Evolutionary conservation across 2,329 filamentous ascomycete genomes (phyloP).

Genomic region (Lachnellula suecica): DNA sequence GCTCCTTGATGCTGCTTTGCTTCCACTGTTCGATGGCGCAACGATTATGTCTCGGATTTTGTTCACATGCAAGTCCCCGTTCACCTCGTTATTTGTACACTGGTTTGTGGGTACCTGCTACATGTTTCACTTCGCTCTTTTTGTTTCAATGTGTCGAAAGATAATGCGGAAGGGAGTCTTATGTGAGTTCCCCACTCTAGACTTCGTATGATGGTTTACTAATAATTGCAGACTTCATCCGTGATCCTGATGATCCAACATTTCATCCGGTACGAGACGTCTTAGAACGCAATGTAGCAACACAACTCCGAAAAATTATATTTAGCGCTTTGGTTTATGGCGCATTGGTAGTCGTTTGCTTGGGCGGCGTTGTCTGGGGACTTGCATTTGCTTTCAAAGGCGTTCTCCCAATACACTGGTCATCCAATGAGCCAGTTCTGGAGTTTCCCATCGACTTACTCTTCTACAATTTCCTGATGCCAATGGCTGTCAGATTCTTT

Average conservation of each 20-base stretch:
- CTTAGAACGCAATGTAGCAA: conserved; percentile 86
- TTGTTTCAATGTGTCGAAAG: conserved; percentile 98
- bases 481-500: conserved; percentile 78
- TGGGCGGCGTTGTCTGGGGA: conserved; percentile 96
- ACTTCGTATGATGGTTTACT: conserved; percentile 27
- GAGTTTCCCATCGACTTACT: conserved; percentile 93
- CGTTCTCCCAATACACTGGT: conserved; percentile 90
- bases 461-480: conserved; percentile 97
- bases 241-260: conserved; percentile 95
- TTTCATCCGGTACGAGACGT: conserved; percentile 98
- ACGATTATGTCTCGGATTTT: conserved; percentile 74
- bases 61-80: conserved; percentile 76
- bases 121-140: conserved; percentile 99
- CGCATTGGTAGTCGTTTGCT: conserved; percentile 84
- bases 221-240: conserved; percentile 74
- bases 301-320: conserved; percentile 91
- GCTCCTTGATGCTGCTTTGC: conserved; percentile 81
- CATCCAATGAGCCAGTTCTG: conserved; percentile 85
- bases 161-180: conserved; percentile 94
- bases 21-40: conserved; percentile 84
- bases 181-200: conserved; percentile 55
- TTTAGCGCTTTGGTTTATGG: conserved; percentile 97
- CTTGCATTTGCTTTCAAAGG: conserved; percentile 65
- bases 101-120: conserved; percentile 99
- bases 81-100: conserved; percentile 93